Conservation (phyloP, 228 moss, liverwort and hornwort species). For the Sphagnum fallax region DNA sequence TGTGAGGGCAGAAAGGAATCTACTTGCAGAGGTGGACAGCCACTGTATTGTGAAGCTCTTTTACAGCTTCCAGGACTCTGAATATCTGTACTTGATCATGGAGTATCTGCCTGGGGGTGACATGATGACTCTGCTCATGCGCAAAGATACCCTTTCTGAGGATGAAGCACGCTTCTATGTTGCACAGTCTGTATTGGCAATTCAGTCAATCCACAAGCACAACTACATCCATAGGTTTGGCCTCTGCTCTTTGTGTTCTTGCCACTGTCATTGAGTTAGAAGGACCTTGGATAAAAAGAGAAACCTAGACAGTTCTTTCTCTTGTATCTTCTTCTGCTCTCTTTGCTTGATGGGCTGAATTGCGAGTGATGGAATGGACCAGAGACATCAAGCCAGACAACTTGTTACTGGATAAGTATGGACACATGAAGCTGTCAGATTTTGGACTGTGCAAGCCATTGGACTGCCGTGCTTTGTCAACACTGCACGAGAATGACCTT, state of each 20-base stretch:
- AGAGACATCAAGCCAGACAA: constrained; percentile 99
- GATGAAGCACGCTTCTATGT: constrained; percentile 87
- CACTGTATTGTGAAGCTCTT: constrained; percentile 95
- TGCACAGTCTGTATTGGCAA: constrained; percentile 83
- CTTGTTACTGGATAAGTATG: constrained; percentile 80
- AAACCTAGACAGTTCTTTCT: no score
- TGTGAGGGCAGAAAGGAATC: constrained; percentile 92
- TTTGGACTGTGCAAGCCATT: constrained; percentile 99
- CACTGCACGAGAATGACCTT: constrained; percentile 84
- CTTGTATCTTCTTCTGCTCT: no score
- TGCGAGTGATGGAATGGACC: constrained; percentile 11
- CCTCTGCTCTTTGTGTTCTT: background rate
- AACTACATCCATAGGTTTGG: constrained; percentile 94
- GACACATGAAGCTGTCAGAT: constrained; percentile 97
- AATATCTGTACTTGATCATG: constrained; percentile 95
- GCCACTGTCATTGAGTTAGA: no score
- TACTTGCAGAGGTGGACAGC: constrained; percentile 96
- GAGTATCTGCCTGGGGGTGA: constrained; percentile 98
- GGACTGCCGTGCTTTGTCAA: constrained; percentile 86
- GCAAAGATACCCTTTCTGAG: constrained; percentile 88
- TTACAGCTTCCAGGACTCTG: constrained; percentile 90
- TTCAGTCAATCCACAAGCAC: constrained; percentile 93
- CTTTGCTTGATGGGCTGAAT: background rate
- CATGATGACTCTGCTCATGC: constrained; percentile 99
- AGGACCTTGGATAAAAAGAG: no score